Evolutionary conservation across 345 rosid genomes (phyloP).

Genomic region (Citrus medica): DNA sequence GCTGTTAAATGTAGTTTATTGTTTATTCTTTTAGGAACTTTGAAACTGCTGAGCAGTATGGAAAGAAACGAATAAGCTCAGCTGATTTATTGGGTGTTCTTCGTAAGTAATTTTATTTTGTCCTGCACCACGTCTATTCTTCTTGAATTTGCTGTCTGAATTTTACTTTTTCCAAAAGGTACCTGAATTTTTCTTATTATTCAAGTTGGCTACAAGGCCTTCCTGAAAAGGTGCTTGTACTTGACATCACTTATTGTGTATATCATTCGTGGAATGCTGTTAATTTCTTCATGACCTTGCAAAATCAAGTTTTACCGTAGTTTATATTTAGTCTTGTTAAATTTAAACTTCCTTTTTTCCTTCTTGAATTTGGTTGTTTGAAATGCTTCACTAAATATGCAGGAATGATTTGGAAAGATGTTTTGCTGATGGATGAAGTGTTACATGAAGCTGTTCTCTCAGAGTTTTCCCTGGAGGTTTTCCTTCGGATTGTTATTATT

Average conservation of each 20-base stretch:
- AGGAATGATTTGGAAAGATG: slow-evolving; percentile 91
- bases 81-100: slow-evolving; percentile 53
- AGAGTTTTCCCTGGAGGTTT: slow-evolving; percentile 70
- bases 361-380: slow-evolving; percentile 8
- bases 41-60: slow-evolving; percentile 51
- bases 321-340: not conserved
- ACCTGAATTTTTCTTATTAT: not conserved
- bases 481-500: slow-evolving; percentile 14
- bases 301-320: slow-evolving; percentile 2
- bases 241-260: not conserved
- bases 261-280: not conserved
- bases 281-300: not conserved
- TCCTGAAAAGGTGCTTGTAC: not conserved
- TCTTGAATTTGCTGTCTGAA: not conserved
- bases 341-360: slow-evolving; percentile 10
- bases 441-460: slow-evolving; percentile 73
- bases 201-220: not conserved
- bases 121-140: slow-evolving; percentile 6
- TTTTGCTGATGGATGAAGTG: slow-evolving; percentile 78
- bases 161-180: not conserved
- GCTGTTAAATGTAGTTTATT: slow-evolving; percentile 2
- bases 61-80: slow-evolving; percentile 54
- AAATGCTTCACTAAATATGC: slow-evolving; percentile 25
- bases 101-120: slow-evolving; percentile 48
- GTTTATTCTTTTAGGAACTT: slow-evolving; percentile 60